phyloP scores from a whole-genome alignment of 1,284 basidiomycete species.

The Moesziomyces sp. region DNA sequence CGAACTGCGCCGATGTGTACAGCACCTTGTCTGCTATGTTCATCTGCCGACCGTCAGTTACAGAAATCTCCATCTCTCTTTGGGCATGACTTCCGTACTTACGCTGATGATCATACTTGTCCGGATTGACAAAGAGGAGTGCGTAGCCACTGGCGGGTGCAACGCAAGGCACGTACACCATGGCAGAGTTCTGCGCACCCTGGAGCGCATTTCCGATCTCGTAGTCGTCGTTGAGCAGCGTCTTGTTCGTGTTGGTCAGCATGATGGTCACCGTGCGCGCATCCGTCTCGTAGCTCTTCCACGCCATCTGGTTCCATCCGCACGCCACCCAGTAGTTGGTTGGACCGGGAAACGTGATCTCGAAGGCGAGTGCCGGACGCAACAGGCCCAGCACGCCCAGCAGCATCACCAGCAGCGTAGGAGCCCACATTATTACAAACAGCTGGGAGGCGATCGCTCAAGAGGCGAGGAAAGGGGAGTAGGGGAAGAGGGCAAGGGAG shows the following conservation, averaged over 20 bases:
- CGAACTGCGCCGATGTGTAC: slow-evolving; percentile 21
- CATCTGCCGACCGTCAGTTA: background rate
- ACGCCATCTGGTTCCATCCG: slow-evolving; percentile 39
- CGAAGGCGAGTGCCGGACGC: background rate
- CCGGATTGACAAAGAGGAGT: slow-evolving; percentile 28
- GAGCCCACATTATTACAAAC: too few species aligned
- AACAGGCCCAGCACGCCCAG: background rate
- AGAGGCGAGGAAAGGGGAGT: background rate
- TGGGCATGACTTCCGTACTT: slow-evolving; percentile 1
- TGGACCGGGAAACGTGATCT: slow-evolving; percentile 31
- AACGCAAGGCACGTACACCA: slow-evolving; percentile 42
- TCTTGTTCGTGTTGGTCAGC: slow-evolving; percentile 35
- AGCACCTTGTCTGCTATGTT: slow-evolving; percentile 18
- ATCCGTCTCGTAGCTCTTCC: slow-evolving; percentile 11
- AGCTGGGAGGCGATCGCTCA: too few species aligned
- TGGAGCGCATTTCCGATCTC: slow-evolving; percentile 39
- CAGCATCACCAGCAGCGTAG: background rate
- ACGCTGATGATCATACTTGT: slow-evolving; percentile 27
- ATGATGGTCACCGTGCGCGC: slow-evolving; percentile 23
- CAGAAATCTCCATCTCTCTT: background rate
- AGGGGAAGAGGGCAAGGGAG: background rate
- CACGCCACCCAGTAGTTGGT: slow-evolving; percentile 48
- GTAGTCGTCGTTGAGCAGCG: slow-evolving; percentile 32
- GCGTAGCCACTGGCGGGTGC: slow-evolving; percentile 7
- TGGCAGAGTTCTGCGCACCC: slow-evolving; percentile 16